Base-by-base conservation (phyloP, 495 filamentous ascomycete species). In the Trichoderma asperelloides region DNA sequence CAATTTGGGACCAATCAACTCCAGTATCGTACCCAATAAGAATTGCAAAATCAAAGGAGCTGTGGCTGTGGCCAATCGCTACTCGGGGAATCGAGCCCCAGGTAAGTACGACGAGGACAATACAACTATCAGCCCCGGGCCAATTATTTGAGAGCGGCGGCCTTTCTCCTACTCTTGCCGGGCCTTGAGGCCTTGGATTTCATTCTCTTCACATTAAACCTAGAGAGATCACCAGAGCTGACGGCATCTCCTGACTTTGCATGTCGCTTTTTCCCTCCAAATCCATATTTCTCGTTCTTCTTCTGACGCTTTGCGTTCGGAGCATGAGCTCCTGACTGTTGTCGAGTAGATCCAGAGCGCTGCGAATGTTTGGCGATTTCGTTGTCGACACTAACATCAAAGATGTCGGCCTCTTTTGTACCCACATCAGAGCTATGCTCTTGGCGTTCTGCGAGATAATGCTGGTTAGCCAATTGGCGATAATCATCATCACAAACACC, bases 301-400 rank as follows among this genome's bases (percentile, higher is more conserved):
- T 96, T 96, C 74, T 90, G 87, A 60, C 95, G 88, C 81, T 97
- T 98, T 57, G 72, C 55, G 71, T 83, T 85, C 63, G 84, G 79
- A 40, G 76, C 78, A 68, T 75, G 72, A 64, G 69, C 74, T 16
- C 55, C 55, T 30, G 23, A 30, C 16, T 60, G 55, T 60, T 60
- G 55, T 65, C 73, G 72, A 40, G 62, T 69, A 8, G 69, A 66
- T 30, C 79, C 76, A 68, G 79, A 69, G 68, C 77, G 79, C 33
- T 73, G 67, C 66, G 81, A 82, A 60, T 79, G 78, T 62, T 84
- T 79, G 40, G 66, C 69, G 60, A 85, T 80, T 66, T 89, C 88
- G 60, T 93, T 87, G 69, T 98, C 95, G 64, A 98, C 88, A 65
- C 89, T 91, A 16, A 98, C 88, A 76, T 97, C 93, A 80, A 98